These are phyloP conservation scores for Blastocystis sp. DNA, from an alignment of 352 stramenopile species.

Conservation along the genomic window DNA sequence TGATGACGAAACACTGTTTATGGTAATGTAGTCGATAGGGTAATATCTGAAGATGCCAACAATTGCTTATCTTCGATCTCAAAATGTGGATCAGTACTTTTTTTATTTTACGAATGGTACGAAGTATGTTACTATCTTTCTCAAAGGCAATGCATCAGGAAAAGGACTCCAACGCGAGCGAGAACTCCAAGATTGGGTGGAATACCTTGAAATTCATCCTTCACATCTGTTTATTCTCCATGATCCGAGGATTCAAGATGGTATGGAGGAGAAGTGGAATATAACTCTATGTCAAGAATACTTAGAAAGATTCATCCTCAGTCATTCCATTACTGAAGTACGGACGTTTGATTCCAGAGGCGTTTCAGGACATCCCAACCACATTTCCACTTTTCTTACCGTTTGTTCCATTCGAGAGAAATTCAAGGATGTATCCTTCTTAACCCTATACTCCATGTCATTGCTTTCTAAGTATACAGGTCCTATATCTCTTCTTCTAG, in stretches of 20 bases:
- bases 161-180: constrained; percentile 70
- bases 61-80: constrained; percentile 49
- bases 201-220: constrained; percentile 68
- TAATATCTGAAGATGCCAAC: constrained; percentile 63
- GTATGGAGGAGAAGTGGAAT: constrained; percentile 73
- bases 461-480: constrained; percentile 75
- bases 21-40: constrained; percentile 73
- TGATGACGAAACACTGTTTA: constrained; percentile 85
- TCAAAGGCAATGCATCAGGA: constrained; percentile 73
- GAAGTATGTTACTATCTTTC: not conserved
- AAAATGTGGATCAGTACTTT: constrained; percentile 67
- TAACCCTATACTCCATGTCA: not conserved
- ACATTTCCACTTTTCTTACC: constrained; percentile 72
- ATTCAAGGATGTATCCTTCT: constrained; percentile 40
- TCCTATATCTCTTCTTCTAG: constrained; percentile 71
- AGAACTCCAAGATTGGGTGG: constrained; percentile 70
- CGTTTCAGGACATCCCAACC: constrained; percentile 77
- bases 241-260: constrained; percentile 75
- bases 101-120: constrained; percentile 72
- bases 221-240: constrained; percentile 71
- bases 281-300: constrained; percentile 69
- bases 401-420: constrained; percentile 69
- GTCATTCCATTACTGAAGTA: constrained; percentile 8
- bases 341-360: constrained; percentile 77
- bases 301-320: constrained; percentile 65